Base-by-base conservation (phyloP, 352 stramenopile genomes). In the Pythium aphanidermatum region DNA sequence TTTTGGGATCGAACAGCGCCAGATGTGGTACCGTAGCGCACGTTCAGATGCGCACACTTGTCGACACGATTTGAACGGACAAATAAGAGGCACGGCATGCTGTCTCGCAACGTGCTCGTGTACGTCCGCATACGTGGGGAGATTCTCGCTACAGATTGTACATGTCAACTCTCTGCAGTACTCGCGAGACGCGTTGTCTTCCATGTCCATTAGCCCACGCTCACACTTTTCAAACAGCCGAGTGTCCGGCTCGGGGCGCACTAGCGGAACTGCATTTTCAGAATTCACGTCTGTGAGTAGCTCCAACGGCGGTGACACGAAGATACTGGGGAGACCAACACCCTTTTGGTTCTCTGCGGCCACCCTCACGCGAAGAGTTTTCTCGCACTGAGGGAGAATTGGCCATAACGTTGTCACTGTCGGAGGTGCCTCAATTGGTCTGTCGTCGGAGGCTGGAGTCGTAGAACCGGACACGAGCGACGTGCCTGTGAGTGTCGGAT, bases 11-110 rank as follows among this genome's bases (percentile, higher is more conserved):
- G 77, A 73, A 32, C 66, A 84, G 23, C 75, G 70, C 70, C 73
- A 86, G 6, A 92, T 71, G 26, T 92, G 80, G 33, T 90, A 92
- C 2, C 77, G 74, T 2, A 92, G 58, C 0, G 75, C 66, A n/a
- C 55, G 56, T 20, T 92, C 74, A 0, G 68, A 86, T 5, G 74
- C 76, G 38, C 77, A 90, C 3, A 86, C 55, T 44, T 92, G 80
- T 1, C 58, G 25, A 17, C 80, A 92, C 6, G 66, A 78, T 6
- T 59, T 63, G 41, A 88, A 90, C 8, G 80, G 80, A 53, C 80
- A 92, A n/a, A 87, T 55, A 2, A 92, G 55, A 6, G 80, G 80
- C 7, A 92, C 55, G 0, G 63, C 44, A 38, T 92, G 80, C 0
- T 47, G 39, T 8, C 69, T 70, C 13, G 68, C 78, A 1, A 92